Evolutionary conservation across 768 basidiomycete species (phyloP).

Genomic region (Termitomyces sp.): DNA sequence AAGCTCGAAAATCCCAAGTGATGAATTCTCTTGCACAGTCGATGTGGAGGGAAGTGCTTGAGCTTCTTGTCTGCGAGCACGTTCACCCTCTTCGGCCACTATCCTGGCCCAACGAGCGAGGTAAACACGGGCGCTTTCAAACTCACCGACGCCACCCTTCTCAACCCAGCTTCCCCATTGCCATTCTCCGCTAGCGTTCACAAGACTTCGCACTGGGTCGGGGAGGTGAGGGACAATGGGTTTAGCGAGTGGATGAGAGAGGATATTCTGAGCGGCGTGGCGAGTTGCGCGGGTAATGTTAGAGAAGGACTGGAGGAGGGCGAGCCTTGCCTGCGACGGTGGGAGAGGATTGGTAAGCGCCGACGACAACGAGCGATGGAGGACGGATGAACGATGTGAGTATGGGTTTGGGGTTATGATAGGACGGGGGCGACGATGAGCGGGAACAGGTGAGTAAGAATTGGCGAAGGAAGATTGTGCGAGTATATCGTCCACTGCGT

Average conservation of each 20-base stretch:
- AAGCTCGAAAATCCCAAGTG: conserved; percentile 86
- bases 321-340: conserved; percentile 69
- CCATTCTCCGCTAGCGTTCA: conserved; percentile 86
- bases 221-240: conserved; percentile 96
- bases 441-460: conserved; percentile 80
- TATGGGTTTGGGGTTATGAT: conserved; percentile 54
- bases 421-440: conserved; percentile 73
- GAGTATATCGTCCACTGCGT: conserved; percentile 85
- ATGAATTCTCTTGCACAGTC: conserved; percentile 61
- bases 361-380: conserved; percentile 74
- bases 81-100: conserved; percentile 97
- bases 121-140: conserved; percentile 94
- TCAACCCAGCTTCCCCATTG: conserved; percentile 95
- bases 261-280: conserved; percentile 90
- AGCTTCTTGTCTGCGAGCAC: conserved; percentile 77
- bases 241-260: conserved; percentile 93
- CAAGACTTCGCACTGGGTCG: conserved; percentile 87
- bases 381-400: conserved; percentile 66
- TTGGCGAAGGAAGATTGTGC: conserved; percentile 74
- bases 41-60: conserved; percentile 57
- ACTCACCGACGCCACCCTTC: conserved; percentile 90
- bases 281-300: conserved; percentile 91
- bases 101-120: conserved; percentile 95
- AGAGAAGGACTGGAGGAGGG: conserved; percentile 90
- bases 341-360: conserved; percentile 47